A percentile compares a stretch with the other conserved stretches of the same genome.
These are phyloP conservation scores for Rhynchosporium graminicola DNA, from an alignment of 2,329 filamentous ascomycete species.

Conservation along the genomic window DNA sequence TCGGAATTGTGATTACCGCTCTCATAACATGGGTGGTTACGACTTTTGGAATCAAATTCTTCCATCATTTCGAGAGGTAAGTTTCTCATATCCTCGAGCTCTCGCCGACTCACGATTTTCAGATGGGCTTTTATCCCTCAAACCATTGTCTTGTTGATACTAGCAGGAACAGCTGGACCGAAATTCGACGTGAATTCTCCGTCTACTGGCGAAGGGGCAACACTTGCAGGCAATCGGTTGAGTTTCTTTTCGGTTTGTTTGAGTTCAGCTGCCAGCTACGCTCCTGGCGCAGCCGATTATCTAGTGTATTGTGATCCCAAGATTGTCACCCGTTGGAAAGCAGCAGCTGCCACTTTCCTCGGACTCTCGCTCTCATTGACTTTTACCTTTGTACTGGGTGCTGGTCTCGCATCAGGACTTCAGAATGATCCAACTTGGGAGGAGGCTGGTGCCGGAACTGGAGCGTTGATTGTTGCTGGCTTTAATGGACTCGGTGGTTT, in stretches of 20 bases:
- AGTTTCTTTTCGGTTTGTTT: conserved; percentile 72
- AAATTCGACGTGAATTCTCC: conserved; percentile 57
- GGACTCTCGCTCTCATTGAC: conserved; percentile 60
- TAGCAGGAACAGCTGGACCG: conserved; percentile 61
- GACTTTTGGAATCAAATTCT: conserved; percentile 66
- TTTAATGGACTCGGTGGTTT: conserved; percentile 61
- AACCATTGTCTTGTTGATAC: conserved; percentile 58
- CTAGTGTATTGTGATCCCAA: conserved; percentile 63
- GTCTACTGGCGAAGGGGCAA: conserved; percentile 52
- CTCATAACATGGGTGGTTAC: conserved; percentile 64
- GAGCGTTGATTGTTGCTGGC: conserved; percentile 64
- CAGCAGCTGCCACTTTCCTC: conserved; percentile 58
- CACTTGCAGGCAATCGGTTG: conserved; percentile 57
- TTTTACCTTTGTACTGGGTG: conserved; percentile 61
- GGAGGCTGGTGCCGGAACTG: conserved; percentile 60
- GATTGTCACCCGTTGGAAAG: conserved; percentile 46
- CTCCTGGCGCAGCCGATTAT: conserved; percentile 64
- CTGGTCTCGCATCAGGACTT: conserved; percentile 62
- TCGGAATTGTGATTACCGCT: conserved; percentile 67
- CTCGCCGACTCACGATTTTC: not conserved
- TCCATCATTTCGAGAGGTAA: conserved; percentile 67
- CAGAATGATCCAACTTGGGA: conserved; percentile 53
- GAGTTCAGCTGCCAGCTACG: conserved; percentile 64
- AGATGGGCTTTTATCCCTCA: conserved; percentile 66
- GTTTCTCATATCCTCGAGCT: too few relatives aligned